phyloP scores from a whole-genome alignment of 768 basidiomycete species.

The Boletus vermiculosoides region DNA sequence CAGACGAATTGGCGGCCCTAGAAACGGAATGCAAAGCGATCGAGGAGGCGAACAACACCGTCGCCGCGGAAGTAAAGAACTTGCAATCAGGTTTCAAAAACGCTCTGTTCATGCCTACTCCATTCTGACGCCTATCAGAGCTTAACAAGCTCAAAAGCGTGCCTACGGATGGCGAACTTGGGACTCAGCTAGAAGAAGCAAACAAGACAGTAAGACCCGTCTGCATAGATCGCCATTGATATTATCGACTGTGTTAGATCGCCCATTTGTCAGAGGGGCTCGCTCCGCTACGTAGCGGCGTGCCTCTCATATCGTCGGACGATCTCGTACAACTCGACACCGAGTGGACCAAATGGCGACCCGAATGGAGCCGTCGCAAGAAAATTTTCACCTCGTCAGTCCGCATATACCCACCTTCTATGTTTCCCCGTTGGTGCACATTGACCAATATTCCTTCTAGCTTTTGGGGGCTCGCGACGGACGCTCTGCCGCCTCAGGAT shows the following conservation, averaged over 20 bases:
- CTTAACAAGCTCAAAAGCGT: slow-evolving; percentile 58
- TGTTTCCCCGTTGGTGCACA: neutral
- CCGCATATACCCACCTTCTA: neutral
- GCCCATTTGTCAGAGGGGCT: slow-evolving; percentile 48
- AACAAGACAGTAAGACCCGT: slow-evolving; percentile 48
- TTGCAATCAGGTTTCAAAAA: slow-evolving; percentile 29
- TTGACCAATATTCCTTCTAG: slow-evolving; percentile 39
- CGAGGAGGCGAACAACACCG: slow-evolving; percentile 57
- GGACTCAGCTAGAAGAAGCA: slow-evolving; percentile 49
- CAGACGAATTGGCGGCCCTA: slow-evolving; percentile 58
- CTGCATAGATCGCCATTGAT: slow-evolving; percentile 13
- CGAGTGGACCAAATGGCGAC: slow-evolving; percentile 79
- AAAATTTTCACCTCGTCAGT: slow-evolving; percentile 57
- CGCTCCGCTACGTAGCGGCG: slow-evolving; percentile 62
- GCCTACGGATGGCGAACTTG: slow-evolving; percentile 71
- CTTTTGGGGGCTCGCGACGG: slow-evolving; percentile 72
- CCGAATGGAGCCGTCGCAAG: slow-evolving; percentile 74
- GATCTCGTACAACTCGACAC: slow-evolving; percentile 66
- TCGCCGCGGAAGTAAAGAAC: slow-evolving; percentile 51
- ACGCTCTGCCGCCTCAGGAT: slow-evolving; percentile 65
- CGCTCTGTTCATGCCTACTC: neutral
- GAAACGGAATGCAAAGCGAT: slow-evolving; percentile 56
- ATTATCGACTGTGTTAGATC: slow-evolving; percentile 40
- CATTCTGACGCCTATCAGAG: slow-evolving; percentile 43
- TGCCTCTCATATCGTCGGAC: slow-evolving; percentile 62